Evolutionary conservation across 805 yeast genomes (phyloP).

Genomic region (Hanseniaspora hatyaiensis): DNA sequence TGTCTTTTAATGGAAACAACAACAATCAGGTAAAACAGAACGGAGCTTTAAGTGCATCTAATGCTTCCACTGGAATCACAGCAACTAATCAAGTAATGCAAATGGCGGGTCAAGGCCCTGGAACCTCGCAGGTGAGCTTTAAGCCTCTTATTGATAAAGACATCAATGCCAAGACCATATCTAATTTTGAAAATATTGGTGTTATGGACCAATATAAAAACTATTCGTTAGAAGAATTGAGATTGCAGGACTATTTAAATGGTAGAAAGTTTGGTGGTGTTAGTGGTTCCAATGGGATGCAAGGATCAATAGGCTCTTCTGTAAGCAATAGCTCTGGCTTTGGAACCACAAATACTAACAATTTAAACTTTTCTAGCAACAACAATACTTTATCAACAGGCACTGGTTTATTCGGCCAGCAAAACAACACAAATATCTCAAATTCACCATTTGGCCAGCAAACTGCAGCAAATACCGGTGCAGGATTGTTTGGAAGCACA

Average conservation of each 20-base stretch:
- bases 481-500: conserved; percentile 32
- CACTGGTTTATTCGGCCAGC: conserved; percentile 29
- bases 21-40: conserved; percentile 19
- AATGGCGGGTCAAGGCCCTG: conserved; percentile 28
- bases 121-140: conserved; percentile 64
- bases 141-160: conserved; percentile 65
- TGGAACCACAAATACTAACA: conserved; percentile 14
- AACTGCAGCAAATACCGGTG: no score
- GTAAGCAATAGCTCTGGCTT: conserved; percentile 18
- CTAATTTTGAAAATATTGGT: conserved; percentile 59
- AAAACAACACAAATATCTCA: conserved; percentile 22
- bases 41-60: conserved; percentile 32
- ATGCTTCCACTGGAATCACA: conserved; percentile 21
- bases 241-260: conserved; percentile 79
- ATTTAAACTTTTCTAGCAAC: conserved; percentile 6
- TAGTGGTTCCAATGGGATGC: conserved; percentile 27
- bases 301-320: conserved; percentile 27
- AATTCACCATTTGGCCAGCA: no score
- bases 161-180: conserved; percentile 40
- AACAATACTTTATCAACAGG: conserved; percentile 17
- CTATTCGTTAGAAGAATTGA: conserved; percentile 74
- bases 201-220: conserved; percentile 85
- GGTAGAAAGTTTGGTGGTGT: conserved; percentile 30
- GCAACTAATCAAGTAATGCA: conserved; percentile 14
- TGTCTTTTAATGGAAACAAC: conserved; percentile 25